A percentile compares a stretch with the other conserved stretches of the same genome.
Conservation (phyloP, 1,284 basidiomycete genomes). For the Grifola frondosa region DNA sequence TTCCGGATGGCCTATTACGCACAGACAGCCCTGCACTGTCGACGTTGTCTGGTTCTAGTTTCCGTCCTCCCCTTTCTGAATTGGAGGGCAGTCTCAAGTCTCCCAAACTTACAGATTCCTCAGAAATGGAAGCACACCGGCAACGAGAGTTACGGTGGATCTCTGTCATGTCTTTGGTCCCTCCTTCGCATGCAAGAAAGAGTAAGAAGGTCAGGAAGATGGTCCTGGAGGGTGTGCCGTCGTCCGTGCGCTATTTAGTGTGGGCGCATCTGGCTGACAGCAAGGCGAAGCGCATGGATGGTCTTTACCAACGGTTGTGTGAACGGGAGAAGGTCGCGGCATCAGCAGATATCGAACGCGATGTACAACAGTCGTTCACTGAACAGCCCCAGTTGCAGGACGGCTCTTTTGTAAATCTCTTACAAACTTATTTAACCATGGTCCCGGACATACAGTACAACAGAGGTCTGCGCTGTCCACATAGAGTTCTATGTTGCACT, state of each 20-base stretch:
- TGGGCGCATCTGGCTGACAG: conserved; percentile 83
- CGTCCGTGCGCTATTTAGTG: conserved; percentile 80
- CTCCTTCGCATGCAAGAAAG: conserved; percentile 68
- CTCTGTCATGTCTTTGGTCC: conserved; percentile 57
- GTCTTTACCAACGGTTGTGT: conserved; percentile 68
- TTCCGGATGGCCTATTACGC: conserved; percentile 33
- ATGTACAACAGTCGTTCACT: conserved; percentile 51
- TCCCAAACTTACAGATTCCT: conserved; percentile 2
- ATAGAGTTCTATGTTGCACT: conserved; percentile 10
- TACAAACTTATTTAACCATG: conserved; percentile 78
- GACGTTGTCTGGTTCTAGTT: conserved; percentile 33
- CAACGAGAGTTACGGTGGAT: conserved; percentile 79
- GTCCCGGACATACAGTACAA: conserved; percentile 79
- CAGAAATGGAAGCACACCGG: conserved; percentile 66
- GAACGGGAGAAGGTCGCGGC: conserved; percentile 56
- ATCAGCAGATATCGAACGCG: conserved; percentile 59
- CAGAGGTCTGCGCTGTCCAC: conserved; percentile 41
- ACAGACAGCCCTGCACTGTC: conserved; percentile 54
- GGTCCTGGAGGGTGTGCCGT: conserved; percentile 80
- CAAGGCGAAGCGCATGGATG: conserved; percentile 65
- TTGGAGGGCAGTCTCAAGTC: conserved; percentile 4
- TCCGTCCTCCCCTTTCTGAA: neutral
- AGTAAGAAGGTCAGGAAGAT: conserved; percentile 85
- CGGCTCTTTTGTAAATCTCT: conserved; percentile 54
- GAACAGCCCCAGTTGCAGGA: conserved; percentile 56